Conservation (phyloP, 2,329 filamentous ascomycete genomes). For the Aspergillus novoparasiticus region DNA sequence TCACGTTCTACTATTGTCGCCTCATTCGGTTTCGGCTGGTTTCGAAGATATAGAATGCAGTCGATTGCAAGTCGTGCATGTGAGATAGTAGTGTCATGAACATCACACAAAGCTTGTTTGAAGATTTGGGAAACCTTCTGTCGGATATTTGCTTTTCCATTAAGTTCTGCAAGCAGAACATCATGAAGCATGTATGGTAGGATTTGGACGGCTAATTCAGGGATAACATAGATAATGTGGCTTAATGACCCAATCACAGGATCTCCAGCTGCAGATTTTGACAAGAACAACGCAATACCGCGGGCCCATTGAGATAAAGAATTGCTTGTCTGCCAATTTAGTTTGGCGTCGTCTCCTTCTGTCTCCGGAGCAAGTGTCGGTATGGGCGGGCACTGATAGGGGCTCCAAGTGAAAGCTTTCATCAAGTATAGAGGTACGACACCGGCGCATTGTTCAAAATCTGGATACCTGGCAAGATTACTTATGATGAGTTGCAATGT, state of each 20-base stretch:
- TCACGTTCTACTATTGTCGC: slow-evolving; percentile 75
- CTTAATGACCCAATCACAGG: slow-evolving; percentile 70
- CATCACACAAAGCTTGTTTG: slow-evolving; percentile 62
- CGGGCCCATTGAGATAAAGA: slow-evolving; percentile 38
- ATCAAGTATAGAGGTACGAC: slow-evolving; percentile 41
- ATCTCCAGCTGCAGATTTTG: slow-evolving; percentile 61
- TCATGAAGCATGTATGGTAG: slow-evolving; percentile 87
- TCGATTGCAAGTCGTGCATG: slow-evolving; percentile 76
- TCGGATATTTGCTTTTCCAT: slow-evolving; percentile 62
- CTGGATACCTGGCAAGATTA: slow-evolving; percentile 31
- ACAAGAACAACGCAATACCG: slow-evolving; percentile 52
- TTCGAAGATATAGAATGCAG: slow-evolving; percentile 83
- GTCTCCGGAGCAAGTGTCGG: slow-evolving; percentile 23
- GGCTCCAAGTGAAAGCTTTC: slow-evolving; percentile 45
- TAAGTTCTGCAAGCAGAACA: slow-evolving; percentile 69
- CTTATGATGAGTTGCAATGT: slow-evolving; percentile 48
- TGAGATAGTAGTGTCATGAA: slow-evolving; percentile 49
- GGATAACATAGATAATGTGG: slow-evolving; percentile 66
- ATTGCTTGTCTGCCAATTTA: slow-evolving; percentile 23
- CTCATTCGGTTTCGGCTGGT: slow-evolving; percentile 74
- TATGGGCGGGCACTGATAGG: slow-evolving; percentile 43
- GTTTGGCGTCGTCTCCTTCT: slow-evolving; percentile 15
- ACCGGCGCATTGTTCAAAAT: slow-evolving; percentile 37
- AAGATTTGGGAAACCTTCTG: slow-evolving; percentile 67
- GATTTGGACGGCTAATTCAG: slow-evolving; percentile 70